These are phyloP conservation scores for Corchorus olitorius DNA, from an alignment of 345 rosid genomes.

Conservation along the genomic window DNA sequence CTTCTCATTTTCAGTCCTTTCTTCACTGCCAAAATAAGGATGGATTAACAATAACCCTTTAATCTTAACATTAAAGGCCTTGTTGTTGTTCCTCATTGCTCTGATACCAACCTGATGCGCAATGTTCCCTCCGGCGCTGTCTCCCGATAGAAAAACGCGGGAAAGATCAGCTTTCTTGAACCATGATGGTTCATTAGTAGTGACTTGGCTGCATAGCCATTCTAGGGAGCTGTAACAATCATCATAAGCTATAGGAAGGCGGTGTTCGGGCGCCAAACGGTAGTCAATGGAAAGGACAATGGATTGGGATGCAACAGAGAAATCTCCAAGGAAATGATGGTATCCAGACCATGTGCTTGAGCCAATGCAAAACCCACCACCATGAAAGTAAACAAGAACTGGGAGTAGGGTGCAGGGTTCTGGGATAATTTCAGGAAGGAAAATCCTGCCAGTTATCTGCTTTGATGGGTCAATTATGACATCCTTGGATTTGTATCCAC, in stretches of 20 bases:
- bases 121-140: constrained; percentile 72
- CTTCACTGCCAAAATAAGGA: constrained; percentile 63
- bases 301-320: constrained; percentile 37
- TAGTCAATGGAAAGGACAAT: constrained; percentile 58
- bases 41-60: constrained; percentile 50
- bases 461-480: constrained; percentile 41
- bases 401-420: constrained; percentile 30
- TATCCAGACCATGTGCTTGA: constrained; percentile 66
- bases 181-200: constrained; percentile 56
- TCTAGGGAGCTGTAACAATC: constrained; percentile 54
- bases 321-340: constrained; percentile 66
- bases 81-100: constrained; percentile 26
- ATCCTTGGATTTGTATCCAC: constrained; percentile 50
- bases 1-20: constrained; percentile 48
- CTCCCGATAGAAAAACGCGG: constrained; percentile 53
- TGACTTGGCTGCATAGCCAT: constrained; percentile 37
- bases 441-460: constrained; percentile 52
- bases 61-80: constrained; percentile 28
- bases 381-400: constrained; percentile 58
- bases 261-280: constrained; percentile 58
- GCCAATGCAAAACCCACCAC: constrained; percentile 69
- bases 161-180: constrained; percentile 44
- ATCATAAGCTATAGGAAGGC: constrained; percentile 58
- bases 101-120: constrained; percentile 48
- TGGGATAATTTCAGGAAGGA: constrained; percentile 34